Evolutionary conservation across 2,329 filamentous ascomycete species (phyloP).

Genomic region (Sordariomycetes sp.): DNA sequence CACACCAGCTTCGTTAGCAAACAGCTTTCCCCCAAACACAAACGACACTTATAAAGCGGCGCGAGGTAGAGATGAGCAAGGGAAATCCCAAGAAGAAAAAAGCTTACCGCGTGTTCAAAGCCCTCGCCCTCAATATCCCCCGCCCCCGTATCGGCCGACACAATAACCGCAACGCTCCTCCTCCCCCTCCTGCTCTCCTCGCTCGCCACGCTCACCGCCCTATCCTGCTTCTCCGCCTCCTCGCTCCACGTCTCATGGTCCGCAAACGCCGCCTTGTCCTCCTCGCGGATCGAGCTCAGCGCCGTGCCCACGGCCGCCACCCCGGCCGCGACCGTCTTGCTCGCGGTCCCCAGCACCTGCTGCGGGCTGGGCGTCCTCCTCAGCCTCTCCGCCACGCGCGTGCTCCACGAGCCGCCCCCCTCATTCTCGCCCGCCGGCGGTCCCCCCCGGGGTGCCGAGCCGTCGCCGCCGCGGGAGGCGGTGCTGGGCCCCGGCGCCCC

Average conservation of each 20-base stretch:
- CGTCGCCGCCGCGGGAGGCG: constrained; percentile 13
- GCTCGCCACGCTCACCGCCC: constrained; percentile 7
- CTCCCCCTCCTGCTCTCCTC: constrained; percentile 19
- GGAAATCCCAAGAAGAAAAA: constrained; percentile 6
- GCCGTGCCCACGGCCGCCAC: constrained; percentile 75
- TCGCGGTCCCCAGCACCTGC: constrained; percentile 76
- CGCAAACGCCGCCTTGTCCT: constrained; percentile 67
- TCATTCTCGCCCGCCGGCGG: not conserved
- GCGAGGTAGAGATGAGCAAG: not conserved
- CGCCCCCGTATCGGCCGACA: constrained; percentile 63
- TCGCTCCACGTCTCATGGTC: constrained; percentile 91
- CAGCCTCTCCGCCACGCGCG: constrained; percentile 71
- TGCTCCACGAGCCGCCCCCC: constrained; percentile 42
- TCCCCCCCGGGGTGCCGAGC: not conserved
- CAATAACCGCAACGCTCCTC: constrained; percentile 78
- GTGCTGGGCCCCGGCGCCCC: constrained; percentile 23
- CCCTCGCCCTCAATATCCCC: constrained; percentile 48
- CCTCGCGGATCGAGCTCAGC: constrained; percentile 72
- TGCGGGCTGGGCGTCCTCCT: constrained; percentile 77
- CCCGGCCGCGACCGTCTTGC: constrained; percentile 70
- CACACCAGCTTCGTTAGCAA: not conserved
- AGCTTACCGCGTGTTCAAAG: constrained; percentile 70
- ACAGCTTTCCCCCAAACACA: not conserved
- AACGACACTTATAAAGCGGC: not conserved
- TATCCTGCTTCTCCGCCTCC: constrained; percentile 60